Conservation (phyloP, 305 asterid genomes). For the Fraxinus albicans region DNA sequence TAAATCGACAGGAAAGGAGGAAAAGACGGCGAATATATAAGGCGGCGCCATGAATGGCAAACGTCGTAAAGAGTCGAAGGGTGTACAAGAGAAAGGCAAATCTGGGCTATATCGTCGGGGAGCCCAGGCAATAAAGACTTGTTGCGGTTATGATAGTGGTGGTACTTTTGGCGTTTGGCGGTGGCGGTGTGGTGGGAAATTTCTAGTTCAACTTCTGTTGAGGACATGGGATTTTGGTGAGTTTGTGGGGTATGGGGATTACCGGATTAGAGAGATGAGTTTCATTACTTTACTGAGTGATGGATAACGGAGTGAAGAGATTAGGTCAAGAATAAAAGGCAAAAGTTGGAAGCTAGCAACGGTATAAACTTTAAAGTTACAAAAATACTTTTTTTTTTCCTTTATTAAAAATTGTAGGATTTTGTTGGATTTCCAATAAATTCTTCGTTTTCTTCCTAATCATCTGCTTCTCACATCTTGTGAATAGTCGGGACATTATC, state of each 20-base stretch:
- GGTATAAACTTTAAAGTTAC: background rate
- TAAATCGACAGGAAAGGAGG: slow-evolving; percentile 67
- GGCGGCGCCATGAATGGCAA: slow-evolving; percentile 75
- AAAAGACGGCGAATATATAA: slow-evolving; percentile 64
- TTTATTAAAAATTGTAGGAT: no score
- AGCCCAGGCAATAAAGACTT: slow-evolving; percentile 60
- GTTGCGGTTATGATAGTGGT: slow-evolving; percentile 17
- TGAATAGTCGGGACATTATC: no score
- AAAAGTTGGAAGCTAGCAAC: background rate
- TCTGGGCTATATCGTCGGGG: slow-evolving; percentile 72
- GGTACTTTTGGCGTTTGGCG: background rate
- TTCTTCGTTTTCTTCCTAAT: no score
- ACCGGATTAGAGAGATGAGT: background rate
- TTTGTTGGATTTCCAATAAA: no score
- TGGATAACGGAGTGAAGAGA: background rate
- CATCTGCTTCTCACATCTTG: no score
- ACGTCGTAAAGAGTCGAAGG: slow-evolving; percentile 59
- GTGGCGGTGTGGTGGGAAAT: slow-evolving; percentile 19
- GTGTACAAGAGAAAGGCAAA: slow-evolving; percentile 59
- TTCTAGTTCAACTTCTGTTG: background rate
- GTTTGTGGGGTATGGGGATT: background rate
- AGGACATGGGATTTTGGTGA: slow-evolving; percentile 19
- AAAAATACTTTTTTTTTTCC: no score
- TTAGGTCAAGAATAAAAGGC: background rate
- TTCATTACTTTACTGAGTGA: background rate